Percentiles rank a stretch among this genome's conserved stretches.
phyloP scores from a whole-genome alignment of 169 alveolate species.

The Cystoisospora suis region DNA sequence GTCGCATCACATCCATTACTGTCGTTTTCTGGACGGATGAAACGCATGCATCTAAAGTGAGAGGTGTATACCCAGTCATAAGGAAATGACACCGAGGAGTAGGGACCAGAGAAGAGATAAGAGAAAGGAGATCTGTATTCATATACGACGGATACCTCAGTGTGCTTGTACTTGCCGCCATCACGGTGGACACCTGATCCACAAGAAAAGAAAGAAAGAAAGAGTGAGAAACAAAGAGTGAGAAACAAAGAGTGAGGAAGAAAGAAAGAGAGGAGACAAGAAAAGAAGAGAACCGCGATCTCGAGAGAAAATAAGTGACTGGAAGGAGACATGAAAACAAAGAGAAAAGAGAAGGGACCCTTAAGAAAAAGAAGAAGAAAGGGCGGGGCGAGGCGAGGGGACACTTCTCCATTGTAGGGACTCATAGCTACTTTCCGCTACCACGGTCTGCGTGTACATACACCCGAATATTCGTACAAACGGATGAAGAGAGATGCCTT shows the following conservation, averaged over 20 bases:
- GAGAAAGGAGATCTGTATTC: slow-evolving; percentile 96
- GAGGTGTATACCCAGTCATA: slow-evolving; percentile 98
- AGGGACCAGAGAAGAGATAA: slow-evolving; percentile 97
- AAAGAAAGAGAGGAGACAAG: not conserved
- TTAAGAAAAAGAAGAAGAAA: no score
- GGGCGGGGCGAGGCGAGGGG: no score
- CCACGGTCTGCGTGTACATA: no score
- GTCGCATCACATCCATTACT: slow-evolving; percentile 97
- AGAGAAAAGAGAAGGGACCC: no score
- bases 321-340: no score
- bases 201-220: not conserved
- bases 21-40: slow-evolving; percentile 89
- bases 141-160: slow-evolving; percentile 94
- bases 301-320: no score
- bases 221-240: not conserved
- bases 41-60: slow-evolving; percentile 73
- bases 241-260: not conserved
- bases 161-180: slow-evolving; percentile 96
- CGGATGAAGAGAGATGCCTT: no score
- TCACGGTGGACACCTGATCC: slow-evolving; percentile 78
- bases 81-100: slow-evolving; percentile 99
- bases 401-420: no score
- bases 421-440: no score
- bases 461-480: no score
- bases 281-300: no score